These are phyloP conservation scores for Hypoxylon perforatum DNA, from an alignment of 495 filamentous ascomycete species.

Conservation along the genomic window DNA sequence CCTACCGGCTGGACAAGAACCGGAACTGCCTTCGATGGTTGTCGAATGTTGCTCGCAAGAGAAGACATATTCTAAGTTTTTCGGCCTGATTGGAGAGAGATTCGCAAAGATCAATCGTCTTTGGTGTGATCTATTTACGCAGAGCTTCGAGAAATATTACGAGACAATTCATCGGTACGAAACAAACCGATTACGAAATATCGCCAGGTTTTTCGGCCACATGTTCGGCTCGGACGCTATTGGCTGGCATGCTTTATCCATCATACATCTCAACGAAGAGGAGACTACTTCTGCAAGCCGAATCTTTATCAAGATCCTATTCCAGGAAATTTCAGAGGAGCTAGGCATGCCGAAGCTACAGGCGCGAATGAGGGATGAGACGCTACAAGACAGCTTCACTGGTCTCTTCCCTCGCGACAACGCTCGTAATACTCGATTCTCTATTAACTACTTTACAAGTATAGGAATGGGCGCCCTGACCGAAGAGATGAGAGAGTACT, in stretches of 20 bases:
- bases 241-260: slow-evolving; percentile 87
- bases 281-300: slow-evolving; percentile 94
- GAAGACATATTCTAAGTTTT: slow-evolving; percentile 95
- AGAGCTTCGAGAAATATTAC: slow-evolving; percentile 91
- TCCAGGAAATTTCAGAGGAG: slow-evolving; percentile 89
- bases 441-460: slow-evolving; percentile 98
- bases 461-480: slow-evolving; percentile 95
- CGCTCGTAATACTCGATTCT: slow-evolving; percentile 89
- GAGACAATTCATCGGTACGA: slow-evolving; percentile 97
- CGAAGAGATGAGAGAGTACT: slow-evolving; percentile 90
- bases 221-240: slow-evolving; percentile 87
- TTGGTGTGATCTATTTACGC: slow-evolving; percentile 92
- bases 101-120: slow-evolving; percentile 95
- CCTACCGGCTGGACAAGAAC: slow-evolving; percentile 86
- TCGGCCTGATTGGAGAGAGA: slow-evolving; percentile 90
- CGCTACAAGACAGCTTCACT: slow-evolving; percentile 79
- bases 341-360: slow-evolving; percentile 84
- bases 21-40: slow-evolving; percentile 93
- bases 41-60: slow-evolving; percentile 96
- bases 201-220: slow-evolving; percentile 94
- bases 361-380: slow-evolving; percentile 78
- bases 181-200: slow-evolving; percentile 92
- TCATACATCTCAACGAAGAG: slow-evolving; percentile 92
- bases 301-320: slow-evolving; percentile 98
- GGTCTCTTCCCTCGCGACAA: slow-evolving; percentile 93